Evolutionary conservation across 169 alveolate species (phyloP).

Genomic region (Theileria equi): DNA sequence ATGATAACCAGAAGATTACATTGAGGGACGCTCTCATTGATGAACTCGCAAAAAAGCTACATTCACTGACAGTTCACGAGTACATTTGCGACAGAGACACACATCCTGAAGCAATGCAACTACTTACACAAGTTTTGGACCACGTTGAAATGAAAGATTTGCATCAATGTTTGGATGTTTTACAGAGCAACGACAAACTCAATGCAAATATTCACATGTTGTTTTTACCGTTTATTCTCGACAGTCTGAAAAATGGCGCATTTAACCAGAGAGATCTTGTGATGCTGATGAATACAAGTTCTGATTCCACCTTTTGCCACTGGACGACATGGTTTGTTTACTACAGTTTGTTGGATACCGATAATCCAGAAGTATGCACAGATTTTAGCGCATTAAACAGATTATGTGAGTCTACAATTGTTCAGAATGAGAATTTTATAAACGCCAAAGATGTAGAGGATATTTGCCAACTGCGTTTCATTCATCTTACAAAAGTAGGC

Average conservation of each 20-base stretch:
- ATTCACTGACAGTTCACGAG: constrained; percentile 1
- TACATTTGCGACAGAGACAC: neutral
- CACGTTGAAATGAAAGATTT: neutral
- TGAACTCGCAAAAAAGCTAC: constrained; percentile 3
- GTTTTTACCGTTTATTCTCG: constrained; percentile 24
- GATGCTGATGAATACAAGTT: neutral
- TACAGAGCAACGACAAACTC: neutral
- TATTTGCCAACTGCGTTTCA: neutral
- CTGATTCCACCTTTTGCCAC: constrained; percentile 5
- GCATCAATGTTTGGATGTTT: neutral
- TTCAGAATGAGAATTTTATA: neutral
- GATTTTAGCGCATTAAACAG: neutral
- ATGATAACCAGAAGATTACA: neutral
- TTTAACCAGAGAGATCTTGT: neutral
- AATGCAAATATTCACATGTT: constrained; percentile 14
- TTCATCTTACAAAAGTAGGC: constrained; percentile 4
- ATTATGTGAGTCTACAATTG: neutral
- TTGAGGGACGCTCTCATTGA: constrained; percentile 1
- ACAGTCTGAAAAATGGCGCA: neutral
- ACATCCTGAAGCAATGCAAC: neutral
- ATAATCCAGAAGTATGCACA: neutral
- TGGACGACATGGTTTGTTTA: neutral
- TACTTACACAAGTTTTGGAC: constrained; percentile 8
- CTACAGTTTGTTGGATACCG: neutral
- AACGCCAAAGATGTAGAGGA: neutral